A percentile compares a stretch with the other conserved stretches of the same genome.
phyloP scores from a whole-genome alignment of 2,329 filamentous ascomycete species.

The Gaeumannomyces sp. region DNA sequence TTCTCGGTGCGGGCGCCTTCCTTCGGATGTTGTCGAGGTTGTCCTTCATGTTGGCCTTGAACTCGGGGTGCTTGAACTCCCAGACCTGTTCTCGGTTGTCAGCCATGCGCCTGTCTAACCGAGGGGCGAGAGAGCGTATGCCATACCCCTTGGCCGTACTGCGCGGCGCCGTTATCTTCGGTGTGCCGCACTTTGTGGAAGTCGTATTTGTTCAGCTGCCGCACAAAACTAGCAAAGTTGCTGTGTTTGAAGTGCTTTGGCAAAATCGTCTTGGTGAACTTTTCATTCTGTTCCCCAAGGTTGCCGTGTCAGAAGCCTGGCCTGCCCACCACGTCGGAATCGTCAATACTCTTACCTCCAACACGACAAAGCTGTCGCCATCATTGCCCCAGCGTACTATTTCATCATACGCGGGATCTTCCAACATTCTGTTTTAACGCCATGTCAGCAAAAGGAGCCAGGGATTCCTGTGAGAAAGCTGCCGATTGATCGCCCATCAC shows the following conservation, averaged over 20 bases:
- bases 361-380: constrained; percentile 91
- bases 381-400: constrained; percentile 95
- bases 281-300: constrained; percentile 66
- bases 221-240: constrained; percentile 95
- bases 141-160: constrained; percentile 71
- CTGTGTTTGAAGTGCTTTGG: constrained; percentile 99
- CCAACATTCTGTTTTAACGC: constrained; percentile 70
- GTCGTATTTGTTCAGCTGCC: constrained; percentile 94
- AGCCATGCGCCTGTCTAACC: too few species aligned
- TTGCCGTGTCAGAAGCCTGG: constrained; percentile 16
- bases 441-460: constrained; percentile 13
- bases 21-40: constrained; percentile 92
- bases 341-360: constrained; percentile 62
- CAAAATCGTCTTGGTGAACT: constrained; percentile 94
- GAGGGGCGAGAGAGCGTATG: not conserved
- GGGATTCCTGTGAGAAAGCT: not conserved
- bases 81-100: constrained; percentile 53
- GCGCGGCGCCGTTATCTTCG: constrained; percentile 75
- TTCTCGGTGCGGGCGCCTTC: constrained; percentile 88
- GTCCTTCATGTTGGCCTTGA: constrained; percentile 92
- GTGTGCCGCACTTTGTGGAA: constrained; percentile 97
- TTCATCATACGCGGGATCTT: constrained; percentile 85
- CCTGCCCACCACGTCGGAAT: not conserved
- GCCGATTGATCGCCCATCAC: not conserved
- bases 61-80: constrained; percentile 98